Evolutionary conservation across 2,329 filamentous ascomycete species (phyloP), one percentile per base, ranked within the genome.

Genomic region (Sporothrix curviconia): DNA sequence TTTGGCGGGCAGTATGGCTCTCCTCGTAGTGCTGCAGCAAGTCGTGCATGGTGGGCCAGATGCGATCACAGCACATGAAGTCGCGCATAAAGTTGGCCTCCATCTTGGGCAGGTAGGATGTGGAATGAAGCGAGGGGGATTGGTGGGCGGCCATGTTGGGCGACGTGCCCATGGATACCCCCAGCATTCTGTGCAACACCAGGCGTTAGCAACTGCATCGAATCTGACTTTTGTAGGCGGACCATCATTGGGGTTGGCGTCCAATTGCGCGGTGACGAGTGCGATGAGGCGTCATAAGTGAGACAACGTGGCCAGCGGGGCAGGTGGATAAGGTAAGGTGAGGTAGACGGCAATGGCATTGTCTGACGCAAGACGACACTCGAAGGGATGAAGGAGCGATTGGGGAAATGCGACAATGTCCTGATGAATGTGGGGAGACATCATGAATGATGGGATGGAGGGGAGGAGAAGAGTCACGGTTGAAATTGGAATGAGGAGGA

Each of bases 51-150:
- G 92, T 95, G 24, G 92, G 88, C 64, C 96, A 81, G 32, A 87
- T 92, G 66, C 90, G 83, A 66, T 91, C 91, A 74, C 94, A 99
- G 76, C 94, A 99, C 54, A 87, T 87, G 74, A 97, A 97, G 74
- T 97, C 92, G 72, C 87, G 87, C 90, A 97, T 95, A 71, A 96
- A 99, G 68, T 92, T 94, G 61, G 92, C 92, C 73, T 99, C 94
- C 68, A 96, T 84, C 72, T 96, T 96, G 9, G 92, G 92, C 1
- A 96, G 82, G 70, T 97, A 97, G 25, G 94, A 97, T 7, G 92
- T 95, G 1, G 92, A 97, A 72, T 97, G 92, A 66, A 90, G 95
- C 1, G 92, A 96, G 0, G 94, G 90, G n/a, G 92, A 95, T 71
- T 92, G 87, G 66, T 92, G 83, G 58, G 80, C 85, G 6, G 40